phyloP scores from a whole-genome alignment of 2,329 filamentous ascomycete species.

The Myriosclerotinia duriaeana region DNA sequence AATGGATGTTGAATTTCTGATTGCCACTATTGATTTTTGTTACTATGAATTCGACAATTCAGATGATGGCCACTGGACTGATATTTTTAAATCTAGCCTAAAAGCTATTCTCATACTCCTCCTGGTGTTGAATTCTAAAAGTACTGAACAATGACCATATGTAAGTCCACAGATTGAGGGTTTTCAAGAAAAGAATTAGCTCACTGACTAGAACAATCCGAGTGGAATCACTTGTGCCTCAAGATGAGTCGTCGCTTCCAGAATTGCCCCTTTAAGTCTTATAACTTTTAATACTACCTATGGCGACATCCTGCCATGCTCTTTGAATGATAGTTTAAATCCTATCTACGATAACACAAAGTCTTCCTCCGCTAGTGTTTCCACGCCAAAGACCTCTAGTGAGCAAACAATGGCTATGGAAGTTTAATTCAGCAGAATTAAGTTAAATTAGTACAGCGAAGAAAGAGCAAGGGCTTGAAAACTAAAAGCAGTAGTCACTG shows the following conservation, averaged over 20 bases:
- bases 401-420: not conserved
- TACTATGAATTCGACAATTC: slow-evolving; percentile 37
- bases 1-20: slow-evolving; percentile 60
- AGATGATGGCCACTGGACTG: slow-evolving; percentile 17
- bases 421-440: slow-evolving; percentile 30
- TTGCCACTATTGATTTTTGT: slow-evolving; percentile 53
- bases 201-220: not conserved
- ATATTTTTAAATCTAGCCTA: slow-evolving; percentile 29
- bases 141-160: slow-evolving; percentile 42
- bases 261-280: slow-evolving; percentile 46
- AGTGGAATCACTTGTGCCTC: slow-evolving; percentile 38
- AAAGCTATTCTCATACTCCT: slow-evolving; percentile 43
- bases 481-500: slow-evolving; percentile 37
- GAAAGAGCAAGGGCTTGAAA: slow-evolving; percentile 42
- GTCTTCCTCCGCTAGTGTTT: slow-evolving; percentile 36
- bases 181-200: not conserved
- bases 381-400: slow-evolving; percentile 24
- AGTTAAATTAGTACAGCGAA: slow-evolving; percentile 32
- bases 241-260: slow-evolving; percentile 51
- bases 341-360: slow-evolving; percentile 34
- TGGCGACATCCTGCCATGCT: slow-evolving; percentile 49
- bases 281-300: slow-evolving; percentile 41
- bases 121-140: slow-evolving; percentile 52
- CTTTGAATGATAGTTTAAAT: slow-evolving; percentile 37
- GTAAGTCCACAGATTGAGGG: slow-evolving; percentile 44